These are phyloP conservation scores for Nakazawaea ishiwadae DNA, from an alignment of 805 yeast genomes.

Conservation along the genomic window DNA sequence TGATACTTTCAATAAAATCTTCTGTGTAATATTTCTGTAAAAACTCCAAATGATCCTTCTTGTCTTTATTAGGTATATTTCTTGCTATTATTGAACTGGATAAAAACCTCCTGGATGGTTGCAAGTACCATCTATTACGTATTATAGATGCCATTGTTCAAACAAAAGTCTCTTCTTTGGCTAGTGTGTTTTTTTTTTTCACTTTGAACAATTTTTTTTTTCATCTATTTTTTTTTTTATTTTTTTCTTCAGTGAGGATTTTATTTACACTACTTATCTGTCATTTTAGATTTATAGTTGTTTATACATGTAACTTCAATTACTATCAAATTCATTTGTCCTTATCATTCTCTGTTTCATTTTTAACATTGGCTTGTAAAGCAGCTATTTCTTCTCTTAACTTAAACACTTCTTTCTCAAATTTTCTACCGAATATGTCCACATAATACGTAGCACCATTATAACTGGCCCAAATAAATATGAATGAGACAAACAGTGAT, in stretches of 20 bases:
- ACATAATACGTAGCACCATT: slow-evolving; percentile 95
- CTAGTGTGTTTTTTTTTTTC: background rate
- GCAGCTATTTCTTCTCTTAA: slow-evolving; percentile 68
- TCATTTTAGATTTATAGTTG: background rate
- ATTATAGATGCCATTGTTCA: slow-evolving; percentile 1
- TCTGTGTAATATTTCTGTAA: slow-evolving; percentile 78
- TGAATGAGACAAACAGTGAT: slow-evolving; percentile 58
- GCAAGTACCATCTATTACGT: slow-evolving; percentile 1
- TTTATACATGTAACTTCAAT: background rate
- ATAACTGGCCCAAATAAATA: slow-evolving; percentile 77
- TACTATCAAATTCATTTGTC: background rate
- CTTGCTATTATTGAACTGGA: background rate
- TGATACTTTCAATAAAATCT: slow-evolving; percentile 73
- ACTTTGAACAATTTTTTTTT: background rate
- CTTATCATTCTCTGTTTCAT: background rate
- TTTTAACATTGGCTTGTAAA: slow-evolving; percentile 34
- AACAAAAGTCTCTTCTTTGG: background rate
- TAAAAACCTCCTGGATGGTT: background rate
- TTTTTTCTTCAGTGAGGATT: background rate
- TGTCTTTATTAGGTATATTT: too few relatives aligned
- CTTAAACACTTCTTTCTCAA: slow-evolving; percentile 77
- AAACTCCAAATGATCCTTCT: slow-evolving; percentile 42
- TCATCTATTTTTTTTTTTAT: background rate
- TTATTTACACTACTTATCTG: too few relatives aligned
- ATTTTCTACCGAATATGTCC: slow-evolving; percentile 85